Percentiles rank a stretch among this genome's conserved stretches.
Evolutionary conservation across 352 stramenopile species (phyloP).

Genomic region (Aphanomyces cochlioides): DNA sequence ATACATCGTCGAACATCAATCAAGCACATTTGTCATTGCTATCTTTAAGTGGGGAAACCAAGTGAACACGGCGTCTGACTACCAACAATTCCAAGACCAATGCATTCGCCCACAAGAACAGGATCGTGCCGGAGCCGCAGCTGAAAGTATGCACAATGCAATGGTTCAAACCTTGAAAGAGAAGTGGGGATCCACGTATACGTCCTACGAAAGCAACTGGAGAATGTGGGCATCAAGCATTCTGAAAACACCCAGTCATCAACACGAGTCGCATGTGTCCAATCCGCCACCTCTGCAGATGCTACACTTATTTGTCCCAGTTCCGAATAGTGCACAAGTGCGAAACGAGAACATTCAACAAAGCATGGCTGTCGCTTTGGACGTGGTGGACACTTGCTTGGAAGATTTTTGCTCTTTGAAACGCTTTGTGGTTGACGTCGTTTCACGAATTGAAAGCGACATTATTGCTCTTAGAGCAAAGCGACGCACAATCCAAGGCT

Average conservation of each 20-base stretch:
- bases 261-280: slow-evolving; percentile 16
- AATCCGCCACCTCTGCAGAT: slow-evolving; percentile 26
- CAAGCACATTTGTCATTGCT: not conserved
- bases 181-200: slow-evolving; percentile 19
- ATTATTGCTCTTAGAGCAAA: not conserved
- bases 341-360: not conserved
- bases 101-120: not conserved
- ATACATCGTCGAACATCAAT: not conserved
- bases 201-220: slow-evolving; percentile 14
- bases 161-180: slow-evolving; percentile 22
- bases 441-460: slow-evolving; percentile 10
- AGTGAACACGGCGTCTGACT: not conserved
- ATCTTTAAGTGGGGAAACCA: slow-evolving; percentile 12
- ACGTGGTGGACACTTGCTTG: slow-evolving; percentile 22
- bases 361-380: slow-evolving; percentile 14
- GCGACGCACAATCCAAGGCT: not conserved
- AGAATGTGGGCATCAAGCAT: slow-evolving; percentile 33
- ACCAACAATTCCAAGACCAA: slow-evolving; percentile 2
- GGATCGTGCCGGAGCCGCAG: slow-evolving; percentile 22
- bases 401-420: slow-evolving; percentile 8
- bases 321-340: not conserved
- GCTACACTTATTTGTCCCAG: slow-evolving; percentile 16
- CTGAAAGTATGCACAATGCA: slow-evolving; percentile 22
- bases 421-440: not conserved
- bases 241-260: not conserved